Conservation (phyloP, 768 basidiomycete genomes). For the Mycena galopus region DNA sequence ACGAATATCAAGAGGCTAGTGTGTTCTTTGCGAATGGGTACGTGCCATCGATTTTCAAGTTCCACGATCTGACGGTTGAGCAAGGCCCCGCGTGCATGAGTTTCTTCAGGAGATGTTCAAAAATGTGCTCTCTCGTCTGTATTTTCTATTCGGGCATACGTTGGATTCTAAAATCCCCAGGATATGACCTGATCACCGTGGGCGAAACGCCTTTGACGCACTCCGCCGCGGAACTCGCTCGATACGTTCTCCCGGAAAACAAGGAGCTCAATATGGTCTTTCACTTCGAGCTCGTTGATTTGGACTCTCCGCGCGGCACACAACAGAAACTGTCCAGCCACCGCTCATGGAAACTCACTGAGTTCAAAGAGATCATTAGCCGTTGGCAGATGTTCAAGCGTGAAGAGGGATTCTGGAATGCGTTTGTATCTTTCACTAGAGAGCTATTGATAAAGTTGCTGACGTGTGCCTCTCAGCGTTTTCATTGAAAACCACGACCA, state of each 20-base stretch:
- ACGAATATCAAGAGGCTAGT: conserved; percentile 67
- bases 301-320: conserved; percentile 61
- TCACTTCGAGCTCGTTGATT: conserved; percentile 71
- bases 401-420: conserved; percentile 75
- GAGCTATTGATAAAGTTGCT: not conserved
- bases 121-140: conserved; percentile 71
- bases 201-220: conserved; percentile 75
- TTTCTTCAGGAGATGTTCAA: conserved; percentile 76
- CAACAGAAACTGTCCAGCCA: conserved; percentile 54
- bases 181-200: conserved; percentile 71
- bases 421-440: conserved; percentile 53
- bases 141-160: conserved; percentile 9
- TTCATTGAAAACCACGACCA: conserved; percentile 83
- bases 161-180: conserved; percentile 43
- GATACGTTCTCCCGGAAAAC: conserved; percentile 68
- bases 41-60: not conserved
- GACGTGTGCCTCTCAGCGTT: conserved; percentile 50
- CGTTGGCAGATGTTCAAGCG: conserved; percentile 74
- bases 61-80: not conserved
- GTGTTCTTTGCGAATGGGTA: conserved; percentile 73
- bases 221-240: conserved; percentile 62
- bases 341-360: conserved; percentile 64
- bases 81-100: conserved; percentile 74
- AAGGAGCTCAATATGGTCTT: conserved; percentile 78
- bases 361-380: conserved; percentile 61